Evolutionary conservation across 495 filamentous ascomycete genomes (phyloP).

Genomic region (Xylaria venustula): DNA sequence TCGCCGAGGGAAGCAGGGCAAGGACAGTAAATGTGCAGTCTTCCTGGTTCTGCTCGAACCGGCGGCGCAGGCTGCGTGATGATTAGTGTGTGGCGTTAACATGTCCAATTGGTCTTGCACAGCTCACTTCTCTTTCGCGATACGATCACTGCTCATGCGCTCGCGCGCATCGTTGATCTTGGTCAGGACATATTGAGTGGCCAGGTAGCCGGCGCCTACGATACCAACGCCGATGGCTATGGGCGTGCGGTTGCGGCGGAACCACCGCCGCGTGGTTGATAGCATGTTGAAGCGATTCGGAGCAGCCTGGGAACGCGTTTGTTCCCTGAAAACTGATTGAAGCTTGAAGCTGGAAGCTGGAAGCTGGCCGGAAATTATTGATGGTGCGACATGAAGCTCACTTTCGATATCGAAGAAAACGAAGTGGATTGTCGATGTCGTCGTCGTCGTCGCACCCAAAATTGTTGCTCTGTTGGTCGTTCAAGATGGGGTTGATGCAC

Average conservation of each 20-base stretch:
- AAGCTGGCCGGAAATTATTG: not conserved
- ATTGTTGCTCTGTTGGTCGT: not conserved
- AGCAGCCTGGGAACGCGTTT: not conserved
- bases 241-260: conserved; percentile 85
- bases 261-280: conserved; percentile 78
- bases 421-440: not conserved
- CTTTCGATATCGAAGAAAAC: too few species aligned
- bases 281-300: conserved; percentile 61
- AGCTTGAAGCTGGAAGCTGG: not conserved
- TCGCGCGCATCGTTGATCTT: conserved; percentile 91
- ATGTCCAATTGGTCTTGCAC: not conserved
- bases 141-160: conserved; percentile 91
- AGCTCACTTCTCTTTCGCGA: conserved; percentile 90
- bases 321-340: not conserved
- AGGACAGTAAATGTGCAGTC: conserved; percentile 98
- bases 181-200: conserved; percentile 82
- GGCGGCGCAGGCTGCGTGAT: conserved; percentile 72
- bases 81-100: conserved; percentile 15
- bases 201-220: conserved; percentile 86
- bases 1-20: conserved; percentile 87
- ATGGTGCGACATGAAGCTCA: conserved; percentile 2
- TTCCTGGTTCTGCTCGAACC: conserved; percentile 98
- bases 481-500: not conserved
- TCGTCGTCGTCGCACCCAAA: not conserved
- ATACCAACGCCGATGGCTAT: conserved; percentile 85